Percentiles rank a stretch among this genome's conserved stretches.
Conservation (phyloP, 768 basidiomycete genomes). For the Tylopilus sp. region DNA sequence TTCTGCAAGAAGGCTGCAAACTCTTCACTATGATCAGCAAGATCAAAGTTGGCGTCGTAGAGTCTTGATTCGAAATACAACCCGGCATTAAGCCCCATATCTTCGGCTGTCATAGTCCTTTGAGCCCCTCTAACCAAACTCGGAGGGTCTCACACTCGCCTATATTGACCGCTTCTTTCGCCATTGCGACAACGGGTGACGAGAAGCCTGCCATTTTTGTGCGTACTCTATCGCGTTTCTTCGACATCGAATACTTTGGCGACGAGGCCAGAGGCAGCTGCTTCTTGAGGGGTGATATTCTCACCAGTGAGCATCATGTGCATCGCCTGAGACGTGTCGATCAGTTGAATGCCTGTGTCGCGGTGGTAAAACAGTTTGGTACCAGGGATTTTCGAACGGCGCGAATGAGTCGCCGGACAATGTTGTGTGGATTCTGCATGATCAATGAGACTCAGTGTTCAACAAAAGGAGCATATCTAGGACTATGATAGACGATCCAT, state of each 20-base stretch:
- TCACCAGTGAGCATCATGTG: conserved; percentile 53
- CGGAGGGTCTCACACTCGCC: conserved; percentile 22
- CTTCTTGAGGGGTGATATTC: conserved; percentile 43
- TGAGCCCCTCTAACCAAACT: background rate
- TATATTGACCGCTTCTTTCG: conserved; percentile 50
- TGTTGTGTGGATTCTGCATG: too few relatives aligned
- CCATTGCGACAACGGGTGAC: conserved; percentile 33
- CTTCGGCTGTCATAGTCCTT: conserved; percentile 34
- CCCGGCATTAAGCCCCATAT: conserved; percentile 43
- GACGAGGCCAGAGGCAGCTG: conserved; percentile 46
- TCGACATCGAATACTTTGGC: conserved; percentile 39
- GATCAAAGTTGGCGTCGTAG: conserved; percentile 49
- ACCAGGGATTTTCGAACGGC: conserved; percentile 77
- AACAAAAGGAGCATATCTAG: too few relatives aligned
- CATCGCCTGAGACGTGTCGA: conserved; percentile 39
- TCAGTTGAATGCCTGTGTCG: background rate
- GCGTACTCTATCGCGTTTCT: conserved; percentile 42
- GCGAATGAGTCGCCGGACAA: conserved; percentile 79
- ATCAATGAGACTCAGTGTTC: too few relatives aligned
- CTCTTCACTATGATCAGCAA: conserved; percentile 43
- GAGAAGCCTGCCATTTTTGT: conserved; percentile 32
- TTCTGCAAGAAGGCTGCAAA: conserved; percentile 49
- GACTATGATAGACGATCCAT: too few relatives aligned
- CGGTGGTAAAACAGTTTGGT: background rate
- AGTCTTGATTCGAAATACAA: conserved; percentile 44